Conservation (phyloP, 192 early-diverging fungal species). For the Kickxella alabastrina region DNA sequence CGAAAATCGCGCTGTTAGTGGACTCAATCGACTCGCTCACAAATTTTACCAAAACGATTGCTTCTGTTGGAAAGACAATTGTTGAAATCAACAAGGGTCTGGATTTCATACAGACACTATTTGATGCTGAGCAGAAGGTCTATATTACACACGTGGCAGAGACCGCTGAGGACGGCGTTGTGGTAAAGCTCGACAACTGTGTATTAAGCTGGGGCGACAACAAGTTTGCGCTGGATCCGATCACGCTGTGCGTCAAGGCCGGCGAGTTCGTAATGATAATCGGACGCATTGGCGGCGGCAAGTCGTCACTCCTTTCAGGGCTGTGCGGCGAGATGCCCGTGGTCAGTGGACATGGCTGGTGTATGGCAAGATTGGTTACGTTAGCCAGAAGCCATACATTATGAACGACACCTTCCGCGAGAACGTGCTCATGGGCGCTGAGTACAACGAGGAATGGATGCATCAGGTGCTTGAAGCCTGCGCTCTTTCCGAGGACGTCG, state of each 20-base stretch:
- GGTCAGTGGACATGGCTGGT: constrained; percentile 61
- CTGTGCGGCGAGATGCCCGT: constrained; percentile 85
- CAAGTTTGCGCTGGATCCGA: constrained; percentile 55
- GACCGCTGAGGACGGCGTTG: not conserved
- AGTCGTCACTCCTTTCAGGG: constrained; percentile 58
- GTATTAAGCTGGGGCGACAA: constrained; percentile 23
- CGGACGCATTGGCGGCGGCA: constrained; percentile 78
- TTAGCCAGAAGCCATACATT: constrained; percentile 42
- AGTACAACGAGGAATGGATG: constrained; percentile 29
- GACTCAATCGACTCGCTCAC: constrained; percentile 21
- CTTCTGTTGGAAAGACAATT: not conserved
- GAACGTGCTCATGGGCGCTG: constrained; percentile 42
- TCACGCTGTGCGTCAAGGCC: constrained; percentile 56
- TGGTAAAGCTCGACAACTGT: constrained; percentile 14
- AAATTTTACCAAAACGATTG: not conserved
- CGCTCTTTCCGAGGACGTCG: constrained; percentile 26
- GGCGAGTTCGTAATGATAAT: constrained; percentile 77
- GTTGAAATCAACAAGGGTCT: not conserved
- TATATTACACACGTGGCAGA: constrained; percentile 3
- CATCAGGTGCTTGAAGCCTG: constrained; percentile 20
- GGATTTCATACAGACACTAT: constrained; percentile 3
- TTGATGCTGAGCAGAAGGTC: not conserved
- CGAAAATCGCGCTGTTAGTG: constrained; percentile 13
- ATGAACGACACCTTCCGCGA: constrained; percentile 44
- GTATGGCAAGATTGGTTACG: constrained; percentile 55